These are phyloP conservation scores for Pelargonium fulgidum DNA, from an alignment of 441 rosid genomes.

Conservation along the genomic window DNA sequence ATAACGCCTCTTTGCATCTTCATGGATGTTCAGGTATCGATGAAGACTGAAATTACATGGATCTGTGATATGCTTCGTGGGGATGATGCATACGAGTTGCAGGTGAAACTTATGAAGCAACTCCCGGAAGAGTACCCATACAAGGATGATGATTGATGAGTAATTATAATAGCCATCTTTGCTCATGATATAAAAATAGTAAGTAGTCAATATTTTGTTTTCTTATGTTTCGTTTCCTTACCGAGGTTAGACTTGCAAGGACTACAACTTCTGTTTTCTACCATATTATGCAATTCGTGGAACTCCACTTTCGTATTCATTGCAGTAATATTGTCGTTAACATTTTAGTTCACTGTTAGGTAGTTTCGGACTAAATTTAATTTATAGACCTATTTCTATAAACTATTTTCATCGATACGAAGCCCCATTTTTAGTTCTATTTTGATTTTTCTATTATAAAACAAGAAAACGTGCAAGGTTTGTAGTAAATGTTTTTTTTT, in stretches of 20 bases:
- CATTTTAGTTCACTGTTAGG: too few relatives aligned
- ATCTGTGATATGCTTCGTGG: constrained; percentile 74
- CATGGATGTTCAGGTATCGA: constrained; percentile 55
- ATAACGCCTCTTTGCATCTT: background rate
- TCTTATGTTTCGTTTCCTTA: background rate
- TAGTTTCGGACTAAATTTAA: too few relatives aligned
- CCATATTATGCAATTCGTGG: too few relatives aligned
- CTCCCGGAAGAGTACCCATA: constrained; percentile 89
- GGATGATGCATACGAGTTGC: constrained; percentile 81
- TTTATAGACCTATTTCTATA: too few relatives aligned
- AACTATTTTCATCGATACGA: too few relatives aligned
- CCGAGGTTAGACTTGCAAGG: background rate
- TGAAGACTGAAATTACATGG: constrained; percentile 97
- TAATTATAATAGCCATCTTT: too few relatives aligned
- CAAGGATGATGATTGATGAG: constrained; percentile 70
- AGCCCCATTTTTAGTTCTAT: too few relatives aligned
- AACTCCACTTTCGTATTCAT: too few relatives aligned
- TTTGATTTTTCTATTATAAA: too few relatives aligned
- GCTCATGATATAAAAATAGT: background rate
- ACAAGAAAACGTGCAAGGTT: too few relatives aligned
- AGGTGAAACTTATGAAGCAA: constrained; percentile 77
- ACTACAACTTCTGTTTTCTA: background rate
- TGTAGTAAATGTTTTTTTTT: too few relatives aligned
- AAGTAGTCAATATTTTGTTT: background rate
- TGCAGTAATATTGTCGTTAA: too few relatives aligned